Evolutionary conservation across 2,329 filamentous ascomycete species (phyloP), one percentile per base, ranked within the genome.

Genomic region (Hirsutella rhossiliensis): DNA sequence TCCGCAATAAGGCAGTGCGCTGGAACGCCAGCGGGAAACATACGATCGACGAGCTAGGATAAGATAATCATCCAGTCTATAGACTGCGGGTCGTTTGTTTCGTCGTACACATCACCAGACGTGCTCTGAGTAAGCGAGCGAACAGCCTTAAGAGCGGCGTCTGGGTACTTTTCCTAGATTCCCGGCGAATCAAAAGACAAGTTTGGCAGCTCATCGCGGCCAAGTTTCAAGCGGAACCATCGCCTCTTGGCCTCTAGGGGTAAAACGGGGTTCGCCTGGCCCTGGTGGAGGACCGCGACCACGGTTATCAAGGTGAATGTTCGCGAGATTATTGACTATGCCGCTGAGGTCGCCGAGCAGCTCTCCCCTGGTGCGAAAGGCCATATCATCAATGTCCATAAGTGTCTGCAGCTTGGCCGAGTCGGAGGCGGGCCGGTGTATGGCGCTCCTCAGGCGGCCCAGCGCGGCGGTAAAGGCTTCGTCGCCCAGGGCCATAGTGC

Each of bases 1-100:
- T 72, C 68, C 0, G 58, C 40, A 5, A 72, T 49, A 2, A 71
- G 52, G 44, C 61, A 68, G 38, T 70, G 65, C 0, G 62, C 50
- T 0, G 68, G 68, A 0, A 72, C 54, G 1, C 55, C 54, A 0
- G 43, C 43, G 1, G 71, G 54, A 43, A 56, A 65, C 43, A 65
- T 52, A 4, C 53, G 52, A 43, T 71, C 64, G 1, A 64, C 17
- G 0, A 70, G 18, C 57, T 59, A 70, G 0, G 41, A 38, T 9
- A 64, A 50, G 0, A 72, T 53, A 0, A 60, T 41, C 47, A 53
- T 52, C 60, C 62, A 71, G 44, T 71, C 66, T 0, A 58, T 49
- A 0, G 56, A 60, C 0, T 45, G 28, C 0, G 19, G 65, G 57
- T 6, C 64, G 46, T 47, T 66, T 43, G 38, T 39, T 52, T 57